Conservation (phyloP, 2,329 filamentous ascomycete genomes). For the Sporothrix brasiliensis region DNA sequence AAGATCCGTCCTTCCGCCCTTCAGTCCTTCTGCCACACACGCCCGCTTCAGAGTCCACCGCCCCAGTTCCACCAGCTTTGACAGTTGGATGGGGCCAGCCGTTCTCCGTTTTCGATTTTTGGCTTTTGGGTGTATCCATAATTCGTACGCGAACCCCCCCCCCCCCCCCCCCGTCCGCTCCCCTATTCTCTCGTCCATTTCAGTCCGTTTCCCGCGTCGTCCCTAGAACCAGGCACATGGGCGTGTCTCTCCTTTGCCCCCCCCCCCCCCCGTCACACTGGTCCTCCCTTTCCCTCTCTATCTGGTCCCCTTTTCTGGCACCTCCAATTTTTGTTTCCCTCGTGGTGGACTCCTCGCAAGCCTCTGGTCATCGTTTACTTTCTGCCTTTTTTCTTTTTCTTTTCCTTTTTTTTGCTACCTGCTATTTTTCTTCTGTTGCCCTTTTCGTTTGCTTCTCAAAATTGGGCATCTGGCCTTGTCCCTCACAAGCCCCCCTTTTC, state of each 20-base stretch:
- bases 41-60: constrained; percentile 20
- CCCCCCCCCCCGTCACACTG: too few species aligned
- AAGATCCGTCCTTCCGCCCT: background rate
- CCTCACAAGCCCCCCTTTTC: constrained; percentile 21
- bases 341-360: constrained; percentile 1
- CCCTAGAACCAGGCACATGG: constrained; percentile 30
- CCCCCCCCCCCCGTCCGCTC: constrained; percentile 12
- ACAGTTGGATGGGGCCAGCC: constrained; percentile 18
- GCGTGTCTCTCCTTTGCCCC: constrained; percentile 4
- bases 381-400: background rate
- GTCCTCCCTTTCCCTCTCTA: background rate
- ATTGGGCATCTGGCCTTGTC: background rate
- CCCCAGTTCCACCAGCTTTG: constrained; percentile 32
- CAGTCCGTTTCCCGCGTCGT: constrained; percentile 3
- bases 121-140: constrained; percentile 5
- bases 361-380: constrained; percentile 5
- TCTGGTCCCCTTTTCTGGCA: constrained; percentile 24
- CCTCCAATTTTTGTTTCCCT: constrained; percentile 25
- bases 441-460: constrained; percentile 22
- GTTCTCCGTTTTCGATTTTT: constrained; percentile 2
- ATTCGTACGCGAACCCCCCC: constrained; percentile 9
- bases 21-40: background rate
- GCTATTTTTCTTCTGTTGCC: background rate
- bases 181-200: background rate
- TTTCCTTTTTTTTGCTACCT: background rate